Evolutionary conservation across 169 alveolate genomes (phyloP).

Genomic region (Condylostoma magnum): DNA sequence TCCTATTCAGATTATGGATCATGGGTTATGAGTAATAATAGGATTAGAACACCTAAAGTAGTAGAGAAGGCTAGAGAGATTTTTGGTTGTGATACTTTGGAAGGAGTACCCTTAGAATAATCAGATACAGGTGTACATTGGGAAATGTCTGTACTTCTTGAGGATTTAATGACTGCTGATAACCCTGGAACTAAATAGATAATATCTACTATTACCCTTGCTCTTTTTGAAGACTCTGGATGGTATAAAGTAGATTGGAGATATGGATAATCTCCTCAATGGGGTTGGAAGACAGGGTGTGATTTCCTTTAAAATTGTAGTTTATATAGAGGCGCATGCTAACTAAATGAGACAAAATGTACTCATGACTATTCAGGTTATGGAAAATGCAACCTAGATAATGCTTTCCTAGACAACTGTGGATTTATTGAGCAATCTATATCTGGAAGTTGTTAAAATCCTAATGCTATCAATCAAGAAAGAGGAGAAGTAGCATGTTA

Average conservation of each 20-base stretch:
- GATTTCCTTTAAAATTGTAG: conserved; percentile 22
- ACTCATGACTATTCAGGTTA: not conserved
- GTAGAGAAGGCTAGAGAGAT: conserved; percentile 39
- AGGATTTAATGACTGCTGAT: conserved; percentile 54
- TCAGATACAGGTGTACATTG: conserved; percentile 55
- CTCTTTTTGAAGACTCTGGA: conserved; percentile 49
- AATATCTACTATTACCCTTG: conserved; percentile 35
- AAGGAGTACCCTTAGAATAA: conserved; percentile 36
- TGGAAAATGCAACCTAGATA: not conserved
- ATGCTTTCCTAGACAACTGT: not conserved
- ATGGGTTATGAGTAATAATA: not conserved
- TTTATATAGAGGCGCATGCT: not conserved
- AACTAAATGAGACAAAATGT: not conserved
- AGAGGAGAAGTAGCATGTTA: no score
- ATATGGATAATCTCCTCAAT: not conserved
- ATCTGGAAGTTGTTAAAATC: no score
- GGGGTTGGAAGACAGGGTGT: conserved; percentile 23
- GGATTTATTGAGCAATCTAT: conserved; percentile 11
- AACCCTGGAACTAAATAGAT: conserved; percentile 6
- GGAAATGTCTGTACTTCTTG: conserved; percentile 46
- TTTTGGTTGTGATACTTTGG: conserved; percentile 36
- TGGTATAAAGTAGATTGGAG: conserved; percentile 30
- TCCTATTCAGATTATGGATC: no score
- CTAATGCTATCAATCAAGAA: no score
- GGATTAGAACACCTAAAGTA: conserved; percentile 38